Percentiles rank a stretch among this genome's conserved stretches.
Conservation (phyloP, 1,284 basidiomycete genomes). For the Serendipita sp. region DNA sequence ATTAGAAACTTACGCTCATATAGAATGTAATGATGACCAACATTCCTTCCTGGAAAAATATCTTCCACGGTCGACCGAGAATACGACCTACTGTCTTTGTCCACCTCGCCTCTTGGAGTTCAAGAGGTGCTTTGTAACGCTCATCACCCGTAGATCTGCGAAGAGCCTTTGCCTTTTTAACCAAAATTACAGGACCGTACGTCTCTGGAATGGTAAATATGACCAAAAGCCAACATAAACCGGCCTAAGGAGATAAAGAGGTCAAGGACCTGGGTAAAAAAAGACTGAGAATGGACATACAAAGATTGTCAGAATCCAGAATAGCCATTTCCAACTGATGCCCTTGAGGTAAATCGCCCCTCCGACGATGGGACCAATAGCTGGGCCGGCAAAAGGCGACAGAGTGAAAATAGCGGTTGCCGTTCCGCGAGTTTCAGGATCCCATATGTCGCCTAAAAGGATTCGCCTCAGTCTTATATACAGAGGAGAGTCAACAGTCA, state of each 20-base stretch:
- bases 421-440: slow-evolving; percentile 48
- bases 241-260: slow-evolving; percentile 22
- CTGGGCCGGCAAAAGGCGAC: slow-evolving; percentile 67
- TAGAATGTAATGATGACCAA: slow-evolving; percentile 21
- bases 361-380: slow-evolving; percentile 47
- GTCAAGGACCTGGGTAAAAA: slow-evolving; percentile 5
- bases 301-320: slow-evolving; percentile 62
- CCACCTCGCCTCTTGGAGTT: slow-evolving; percentile 16
- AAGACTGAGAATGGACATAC: slow-evolving; percentile 19
- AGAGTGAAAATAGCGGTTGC: slow-evolving; percentile 56
- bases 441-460: slow-evolving; percentile 31
- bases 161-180: slow-evolving; percentile 30
- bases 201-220: slow-evolving; percentile 68
- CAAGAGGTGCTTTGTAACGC: slow-evolving; percentile 36
- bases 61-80: slow-evolving; percentile 44
- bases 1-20: background rate
- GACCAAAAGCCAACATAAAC: slow-evolving; percentile 34
- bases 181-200: slow-evolving; percentile 41
- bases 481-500: slow-evolving; percentile 14
- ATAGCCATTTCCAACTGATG: slow-evolving; percentile 54
- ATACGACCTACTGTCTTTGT: slow-evolving; percentile 31
- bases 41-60: slow-evolving; percentile 52
- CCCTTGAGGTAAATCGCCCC: slow-evolving; percentile 37
- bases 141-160: slow-evolving; percentile 50
- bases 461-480: slow-evolving; percentile 23